A percentile compares a stretch with the other conserved stretches of the same genome.
Conservation (phyloP, 2,329 filamentous ascomycete genomes). For the Aspergillus aculeatus region DNA sequence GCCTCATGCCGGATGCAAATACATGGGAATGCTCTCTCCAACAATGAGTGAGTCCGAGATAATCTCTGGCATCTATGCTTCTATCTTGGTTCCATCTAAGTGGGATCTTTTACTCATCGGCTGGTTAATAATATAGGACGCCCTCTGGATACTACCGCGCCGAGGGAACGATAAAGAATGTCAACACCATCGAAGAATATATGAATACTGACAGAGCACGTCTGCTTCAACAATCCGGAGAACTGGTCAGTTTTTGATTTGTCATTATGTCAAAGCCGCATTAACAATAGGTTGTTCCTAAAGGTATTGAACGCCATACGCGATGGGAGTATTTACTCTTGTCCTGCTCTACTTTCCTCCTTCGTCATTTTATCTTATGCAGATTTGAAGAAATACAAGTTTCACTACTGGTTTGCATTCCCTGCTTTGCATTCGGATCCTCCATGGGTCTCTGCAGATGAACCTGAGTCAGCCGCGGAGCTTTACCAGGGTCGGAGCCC, state of each 20-base stretch:
- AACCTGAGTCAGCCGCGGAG: slow-evolving; percentile 16
- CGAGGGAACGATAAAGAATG: slow-evolving; percentile 92
- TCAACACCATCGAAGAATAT: slow-evolving; percentile 94
- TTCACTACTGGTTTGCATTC: slow-evolving; percentile 98
- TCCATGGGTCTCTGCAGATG: slow-evolving; percentile 65
- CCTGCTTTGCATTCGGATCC: slow-evolving; percentile 89
- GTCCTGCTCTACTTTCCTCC: slow-evolving; percentile 84
- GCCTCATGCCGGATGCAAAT: slow-evolving; percentile 88
- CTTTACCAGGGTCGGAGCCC: slow-evolving; percentile 20
- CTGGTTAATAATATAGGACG: slow-evolving; percentile 48
- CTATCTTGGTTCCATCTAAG: neutral
- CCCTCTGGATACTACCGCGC: slow-evolving; percentile 73
- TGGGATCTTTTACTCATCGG: slow-evolving; percentile 5
- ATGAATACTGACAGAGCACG: slow-evolving; percentile 75
- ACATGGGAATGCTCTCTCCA: slow-evolving; percentile 79
- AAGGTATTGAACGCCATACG: slow-evolving; percentile 97
- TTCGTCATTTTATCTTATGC: slow-evolving; percentile 90
- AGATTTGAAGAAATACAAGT: slow-evolving; percentile 95
- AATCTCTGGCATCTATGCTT: neutral
- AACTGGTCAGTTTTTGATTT: slow-evolving; percentile 58
- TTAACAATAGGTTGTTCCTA: slow-evolving; percentile 38
- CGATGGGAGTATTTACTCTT: slow-evolving; percentile 93
- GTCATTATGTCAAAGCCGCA: slow-evolving; percentile 7
- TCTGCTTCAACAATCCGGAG: slow-evolving; percentile 74
- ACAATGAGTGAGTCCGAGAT: slow-evolving; percentile 65